Evolutionary conservation across 345 rosid genomes (phyloP).

Genomic region (Gossypium ekmanianum): DNA sequence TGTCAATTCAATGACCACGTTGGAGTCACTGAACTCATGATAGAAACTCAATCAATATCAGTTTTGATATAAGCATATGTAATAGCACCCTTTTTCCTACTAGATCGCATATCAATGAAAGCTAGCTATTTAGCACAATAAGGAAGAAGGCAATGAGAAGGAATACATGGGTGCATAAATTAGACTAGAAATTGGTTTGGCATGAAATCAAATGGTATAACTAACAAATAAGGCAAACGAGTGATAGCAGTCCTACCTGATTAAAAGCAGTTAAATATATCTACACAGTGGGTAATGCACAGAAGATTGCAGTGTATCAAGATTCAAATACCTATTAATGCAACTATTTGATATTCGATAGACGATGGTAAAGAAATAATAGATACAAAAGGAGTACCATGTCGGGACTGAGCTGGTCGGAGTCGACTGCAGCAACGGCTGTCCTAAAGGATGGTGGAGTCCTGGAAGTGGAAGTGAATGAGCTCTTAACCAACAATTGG

Average conservation of each 20-base stretch:
- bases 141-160: neutral
- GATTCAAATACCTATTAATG: neutral
- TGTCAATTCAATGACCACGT: no score
- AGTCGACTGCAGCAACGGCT: slow-evolving; percentile 44
- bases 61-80: neutral
- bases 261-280: no score
- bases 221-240: no score
- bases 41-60: no score
- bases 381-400: slow-evolving; percentile 25
- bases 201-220: neutral
- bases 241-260: no score
- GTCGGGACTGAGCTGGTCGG: slow-evolving; percentile 32
- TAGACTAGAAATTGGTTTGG: neutral
- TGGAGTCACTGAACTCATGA: no score
- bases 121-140: neutral
- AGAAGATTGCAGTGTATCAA: neutral
- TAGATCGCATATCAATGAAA: neutral
- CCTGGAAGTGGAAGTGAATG: neutral
- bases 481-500: slow-evolving; percentile 14
- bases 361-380: neutral
- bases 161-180: neutral
- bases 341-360: neutral
- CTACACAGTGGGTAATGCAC: neutral
- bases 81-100: neutral
- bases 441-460: slow-evolving; percentile 30